Evolutionary conservation across 2,329 filamentous ascomycete genomes (phyloP).

Genomic region (Graphilbum fragrans): DNA sequence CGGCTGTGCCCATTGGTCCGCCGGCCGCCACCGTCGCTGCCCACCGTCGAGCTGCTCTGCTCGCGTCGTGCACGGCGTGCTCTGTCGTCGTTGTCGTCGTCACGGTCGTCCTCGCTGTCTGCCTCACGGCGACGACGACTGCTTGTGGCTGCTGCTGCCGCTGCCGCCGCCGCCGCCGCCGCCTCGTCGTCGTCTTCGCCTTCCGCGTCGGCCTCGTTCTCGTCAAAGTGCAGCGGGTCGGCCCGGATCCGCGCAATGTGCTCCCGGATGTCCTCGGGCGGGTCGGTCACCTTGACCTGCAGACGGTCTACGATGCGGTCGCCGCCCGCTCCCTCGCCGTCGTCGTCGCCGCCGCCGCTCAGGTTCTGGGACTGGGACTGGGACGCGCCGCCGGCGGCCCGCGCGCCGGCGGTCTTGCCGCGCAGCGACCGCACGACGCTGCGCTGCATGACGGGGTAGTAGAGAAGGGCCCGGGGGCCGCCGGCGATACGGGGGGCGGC

Average conservation of each 20-base stretch:
- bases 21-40: background rate
- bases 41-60: conserved; percentile 10
- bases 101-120: background rate
- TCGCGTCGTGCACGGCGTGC: conserved; percentile 1
- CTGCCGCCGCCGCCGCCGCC: conserved; percentile 9
- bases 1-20: conserved; percentile 7
- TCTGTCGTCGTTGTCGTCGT: conserved; percentile 1
- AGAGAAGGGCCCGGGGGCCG: conserved; percentile 47
- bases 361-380: conserved; percentile 22
- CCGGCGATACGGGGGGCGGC: conserved; percentile 25
- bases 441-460: conserved; percentile 57
- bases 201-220: conserved; percentile 21
- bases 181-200: conserved; percentile 16
- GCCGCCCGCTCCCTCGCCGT: conserved; percentile 16
- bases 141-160: conserved; percentile 7
- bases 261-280: conserved; percentile 38
- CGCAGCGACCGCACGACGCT: conserved; percentile 50
- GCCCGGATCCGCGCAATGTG: conserved; percentile 40
- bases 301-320: conserved; percentile 42
- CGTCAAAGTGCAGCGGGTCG: conserved; percentile 36
- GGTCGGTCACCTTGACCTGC: conserved; percentile 42
- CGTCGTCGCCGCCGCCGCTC: conserved; percentile 21
- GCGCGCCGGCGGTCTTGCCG: conserved; percentile 49
- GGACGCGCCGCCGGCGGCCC: conserved; percentile 19
- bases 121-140: background rate